Evolutionary conservation across 1,139 yeast species (phyloP).

Genomic region (Yamadazyma blattariae): DNA sequence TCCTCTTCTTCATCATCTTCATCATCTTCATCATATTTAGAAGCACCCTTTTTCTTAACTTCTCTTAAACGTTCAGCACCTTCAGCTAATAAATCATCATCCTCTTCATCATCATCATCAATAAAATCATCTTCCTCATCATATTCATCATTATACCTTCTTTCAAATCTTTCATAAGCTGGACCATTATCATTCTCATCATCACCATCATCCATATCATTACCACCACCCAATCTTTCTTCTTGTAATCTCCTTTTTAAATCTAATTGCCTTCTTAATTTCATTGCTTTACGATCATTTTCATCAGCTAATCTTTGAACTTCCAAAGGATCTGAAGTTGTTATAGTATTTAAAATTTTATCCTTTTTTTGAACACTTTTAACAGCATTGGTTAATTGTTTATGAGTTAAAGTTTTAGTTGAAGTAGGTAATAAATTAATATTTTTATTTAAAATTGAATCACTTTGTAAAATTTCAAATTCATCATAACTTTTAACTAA

Average conservation of each 20-base stretch:
- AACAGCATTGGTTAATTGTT: constrained; percentile 74
- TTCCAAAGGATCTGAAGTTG: constrained; percentile 84
- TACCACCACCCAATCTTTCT: constrained; percentile 34
- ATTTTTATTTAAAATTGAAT: constrained; percentile 46
- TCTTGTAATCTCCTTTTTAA: constrained; percentile 50
- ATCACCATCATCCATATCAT: constrained; percentile 20
- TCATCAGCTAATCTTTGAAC: constrained; percentile 80
- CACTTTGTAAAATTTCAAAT: constrained; percentile 66
- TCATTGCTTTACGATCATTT: constrained; percentile 66
- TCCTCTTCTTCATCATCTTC: constrained; percentile 33
- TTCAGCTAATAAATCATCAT: constrained; percentile 53
- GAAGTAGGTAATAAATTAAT: constrained; percentile 86
- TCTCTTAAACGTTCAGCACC: constrained; percentile 64
- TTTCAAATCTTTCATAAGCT: constrained; percentile 40
- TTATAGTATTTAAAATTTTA: constrained; percentile 60
- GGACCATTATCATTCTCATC: constrained; percentile 25
- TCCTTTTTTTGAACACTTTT: constrained; percentile 62
- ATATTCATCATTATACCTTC: constrained; percentile 42
- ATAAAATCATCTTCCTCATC: constrained; percentile 46
- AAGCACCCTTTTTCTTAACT: constrained; percentile 57
- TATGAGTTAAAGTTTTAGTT: constrained; percentile 77
- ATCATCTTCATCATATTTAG: constrained; percentile 41
- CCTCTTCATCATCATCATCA: constrained; percentile 43
- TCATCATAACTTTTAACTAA: constrained; percentile 71
- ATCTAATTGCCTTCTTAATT: constrained; percentile 67